These are phyloP conservation scores for Dianthus caryophyllus DNA, from an alignment of 148 eudicot genomes.

Conservation along the genomic window DNA sequence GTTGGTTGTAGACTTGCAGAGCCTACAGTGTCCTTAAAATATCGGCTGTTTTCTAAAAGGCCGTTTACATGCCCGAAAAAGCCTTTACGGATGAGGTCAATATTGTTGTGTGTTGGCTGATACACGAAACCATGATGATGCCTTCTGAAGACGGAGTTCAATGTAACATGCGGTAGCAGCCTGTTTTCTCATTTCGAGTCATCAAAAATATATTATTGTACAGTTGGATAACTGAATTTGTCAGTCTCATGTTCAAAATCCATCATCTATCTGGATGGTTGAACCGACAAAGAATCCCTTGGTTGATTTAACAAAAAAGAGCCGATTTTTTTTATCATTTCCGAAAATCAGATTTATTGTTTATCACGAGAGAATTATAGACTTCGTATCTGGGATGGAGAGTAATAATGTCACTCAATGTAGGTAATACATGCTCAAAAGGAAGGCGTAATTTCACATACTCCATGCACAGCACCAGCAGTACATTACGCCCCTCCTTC, in stretches of 20 bases:
- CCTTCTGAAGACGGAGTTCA: background rate
- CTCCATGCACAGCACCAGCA: constrained; percentile 66
- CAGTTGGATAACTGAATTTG: background rate
- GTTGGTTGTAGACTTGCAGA: too few relatives aligned
- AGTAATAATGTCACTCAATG: background rate
- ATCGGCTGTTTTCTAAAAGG: too few relatives aligned
- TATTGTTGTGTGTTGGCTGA: too few relatives aligned
- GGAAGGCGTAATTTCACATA: constrained; percentile 32
- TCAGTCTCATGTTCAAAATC: background rate
- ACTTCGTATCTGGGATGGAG: background rate
- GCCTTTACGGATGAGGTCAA: too few relatives aligned
- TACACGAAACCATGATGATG: background rate
- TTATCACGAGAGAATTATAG: background rate
- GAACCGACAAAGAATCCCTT: background rate
- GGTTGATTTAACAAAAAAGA: too few relatives aligned
- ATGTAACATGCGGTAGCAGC: background rate
- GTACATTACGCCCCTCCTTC: constrained; percentile 55
- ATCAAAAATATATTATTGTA: background rate
- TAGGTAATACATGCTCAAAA: constrained; percentile 46
- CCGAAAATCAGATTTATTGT: background rate
- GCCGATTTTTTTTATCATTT: background rate
- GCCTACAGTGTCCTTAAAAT: too few relatives aligned
- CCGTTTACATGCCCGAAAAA: too few relatives aligned
- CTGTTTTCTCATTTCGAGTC: background rate
- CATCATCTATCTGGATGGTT: background rate